Evolutionary conservation across 2,329 filamentous ascomycete genomes (phyloP), one percentile per base, ranked within the genome.

Genomic region (Cytospora paraplurivora): DNA sequence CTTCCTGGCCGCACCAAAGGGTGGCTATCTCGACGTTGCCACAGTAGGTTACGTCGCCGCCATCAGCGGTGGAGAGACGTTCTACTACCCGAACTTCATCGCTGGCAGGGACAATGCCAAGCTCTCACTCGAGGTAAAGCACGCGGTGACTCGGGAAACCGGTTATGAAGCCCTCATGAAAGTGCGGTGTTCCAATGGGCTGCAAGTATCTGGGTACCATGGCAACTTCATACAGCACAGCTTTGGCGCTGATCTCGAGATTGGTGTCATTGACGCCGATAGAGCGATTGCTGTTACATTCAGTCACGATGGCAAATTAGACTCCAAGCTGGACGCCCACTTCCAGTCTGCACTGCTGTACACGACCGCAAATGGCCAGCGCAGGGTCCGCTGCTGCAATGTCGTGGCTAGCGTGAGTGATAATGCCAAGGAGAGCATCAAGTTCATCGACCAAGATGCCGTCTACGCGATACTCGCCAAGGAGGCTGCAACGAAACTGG

Each of bases 131-230:
- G 95, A 99, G 78, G 87, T 99, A 68, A 86, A 88, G 69, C 94
- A 97, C 72, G 88, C 91, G 0, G 87, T 97, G 35, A 93, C 88
- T 3, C 85, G 95, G 67, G 93, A 97, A 75, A 97, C 94, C 54
- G 95, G 95, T 27, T 98, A 92, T 79, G 94, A 97, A 76, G 93
- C 93, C 21, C 81, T 99, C 70, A 96, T 99, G 92, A 99, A 99
- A 81, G 94, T 99, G 63, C 90, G 95, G 67, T 99, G 95, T 79
- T 97, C 93, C 19, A 99, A 97, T 71, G 95, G 95, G 19, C 82
- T 99, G 59, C 95, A 99, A 74, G 90, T 99, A 17, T 88, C 92
- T 17, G 86, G 87, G n/a, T 99, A 99, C 73, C 92, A 97, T 72
- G 95, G 95, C 69, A 97, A 96, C 77, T 99, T 98, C 73, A 85